Base-by-base conservation (phyloP, 2,329 filamentous ascomycete genomes). In the Conoideocrella luteorostrata region DNA sequence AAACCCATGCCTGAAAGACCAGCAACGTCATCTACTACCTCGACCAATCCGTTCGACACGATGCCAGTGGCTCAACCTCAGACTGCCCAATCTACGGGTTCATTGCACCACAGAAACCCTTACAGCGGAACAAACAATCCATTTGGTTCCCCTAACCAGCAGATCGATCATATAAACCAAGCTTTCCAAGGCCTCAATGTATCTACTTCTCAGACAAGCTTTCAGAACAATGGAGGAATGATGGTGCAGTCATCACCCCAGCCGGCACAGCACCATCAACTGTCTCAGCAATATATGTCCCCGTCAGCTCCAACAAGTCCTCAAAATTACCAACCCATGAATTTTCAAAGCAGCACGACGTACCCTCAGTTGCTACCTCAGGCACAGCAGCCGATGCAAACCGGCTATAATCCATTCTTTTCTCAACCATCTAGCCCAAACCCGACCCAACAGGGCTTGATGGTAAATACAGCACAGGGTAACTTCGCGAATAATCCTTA, bases 141-240 rank as follows among this genome's bases (percentile, higher is more conserved):
- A 5, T 91, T 90, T 53, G 75, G 83, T 7, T 60, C 66, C 40
- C 70, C 72, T 3, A 56, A 62, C 13, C 67, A 65, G 51, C 50
- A 66, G 38, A 51, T 54, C 7, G 64, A 67, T 37, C 46, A 54
- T 10, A 63, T 89, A 15, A 79, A 81, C 50, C 78, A 85, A 53
- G 80, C 85, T 1, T 86, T 95, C 56, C 83, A 90, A 57, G 80
- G 78, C 49, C 74, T 95, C 63, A 81, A 86, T 29, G 67, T 95
- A 2, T 79, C 78, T 20, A 62, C 62, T 39, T 48, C 67, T 32
- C 79, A 80, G 52, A 78, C 47, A 23, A 43, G 78, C 29, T 69
- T 89, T 7, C 80, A 89, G 56, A 81, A 83, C 43, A 90, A 86
- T 1, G 85, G 86, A 43, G 86, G 22, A n/a, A 30, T 36, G 15